Evolutionary conservation across 495 filamentous ascomycete genomes (phyloP).

Genomic region (Cladorrhinum samala): DNA sequence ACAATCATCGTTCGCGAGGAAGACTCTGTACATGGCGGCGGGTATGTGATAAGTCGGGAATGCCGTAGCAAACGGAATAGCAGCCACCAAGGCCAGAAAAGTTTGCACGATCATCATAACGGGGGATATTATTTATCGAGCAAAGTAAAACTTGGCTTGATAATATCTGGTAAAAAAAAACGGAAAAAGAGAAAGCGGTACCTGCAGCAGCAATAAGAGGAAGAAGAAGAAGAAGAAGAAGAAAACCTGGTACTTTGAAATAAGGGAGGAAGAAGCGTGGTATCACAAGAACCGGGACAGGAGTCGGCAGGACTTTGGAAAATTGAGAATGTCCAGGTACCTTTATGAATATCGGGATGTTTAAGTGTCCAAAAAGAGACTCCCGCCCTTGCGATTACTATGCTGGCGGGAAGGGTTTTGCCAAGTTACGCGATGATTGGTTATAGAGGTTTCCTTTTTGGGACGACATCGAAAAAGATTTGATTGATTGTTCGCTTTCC

Average conservation of each 20-base stretch:
- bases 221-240: background rate
- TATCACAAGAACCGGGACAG: background rate
- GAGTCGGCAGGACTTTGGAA: background rate
- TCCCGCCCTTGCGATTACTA: background rate
- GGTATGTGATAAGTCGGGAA: conserved; percentile 14
- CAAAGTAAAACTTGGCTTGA: background rate
- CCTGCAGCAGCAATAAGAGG: background rate
- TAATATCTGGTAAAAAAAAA: background rate
- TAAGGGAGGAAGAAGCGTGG: background rate
- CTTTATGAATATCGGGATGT: too few species aligned
- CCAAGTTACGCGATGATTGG: too few species aligned
- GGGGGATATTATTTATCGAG: too few species aligned
- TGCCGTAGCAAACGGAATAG: conserved; percentile 5
- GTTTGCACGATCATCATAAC: background rate
- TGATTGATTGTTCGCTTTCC: too few species aligned
- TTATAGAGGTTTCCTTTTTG: too few species aligned
- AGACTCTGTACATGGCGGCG: background rate
- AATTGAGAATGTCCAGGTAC: background rate
- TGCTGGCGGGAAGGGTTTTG: too few species aligned
- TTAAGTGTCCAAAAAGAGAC: background rate
- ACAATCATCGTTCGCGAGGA: conserved; percentile 14
- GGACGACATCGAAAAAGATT: too few species aligned
- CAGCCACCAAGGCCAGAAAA: conserved; percentile 10
- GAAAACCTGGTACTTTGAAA: background rate
- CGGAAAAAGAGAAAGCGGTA: background rate